Evolutionary conservation across 805 yeast species (phyloP), one percentile per base, ranked within the genome.

Genomic region (Ogataea nitratoaversa): DNA sequence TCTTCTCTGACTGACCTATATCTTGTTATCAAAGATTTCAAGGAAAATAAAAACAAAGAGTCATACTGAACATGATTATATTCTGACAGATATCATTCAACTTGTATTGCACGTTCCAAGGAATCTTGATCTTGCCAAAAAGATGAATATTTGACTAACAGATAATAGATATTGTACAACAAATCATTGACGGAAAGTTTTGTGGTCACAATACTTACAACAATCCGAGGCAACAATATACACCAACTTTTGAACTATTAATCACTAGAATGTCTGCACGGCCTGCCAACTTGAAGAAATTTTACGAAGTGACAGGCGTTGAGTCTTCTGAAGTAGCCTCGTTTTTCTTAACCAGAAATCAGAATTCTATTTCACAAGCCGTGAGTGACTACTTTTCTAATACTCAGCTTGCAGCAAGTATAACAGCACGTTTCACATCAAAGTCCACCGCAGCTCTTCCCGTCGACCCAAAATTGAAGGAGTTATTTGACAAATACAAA

Each of bases 221-320:
- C n/a, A n/a, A n/a, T n/a, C n/a, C n/a, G n/a, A n/a, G n/a, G n/a
- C n/a, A n/a, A n/a, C n/a, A n/a, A n/a, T n/a, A n/a, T n/a, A n/a
- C n/a, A n/a, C n/a, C n/a, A n/a, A n/a, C n/a, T n/a, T n/a, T n/a
- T n/a, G n/a, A 16, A 24, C n/a, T 16, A 27, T 19, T 29, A 20
- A 19, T 11, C 19, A 31, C 25, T n/a, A 33, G 8, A 5, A 44
- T 46, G 50, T 36, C 50, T 19, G 30, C 44, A 19, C 42, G 38
- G 32, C 40, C 47, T 24, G 48, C 56, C 7, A 36, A 48, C 6
- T 38, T 53, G 8, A 56, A 50, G 36, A 64, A 65, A 40, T 71
- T 74, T 51, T 47, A 62, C 34, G 67, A 64, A 30, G 54, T 73
- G 34, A 70, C 79, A 8, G 70, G 70, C 5, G 54, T 66, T 2